These are phyloP conservation scores for Phtheirospermum japonicum DNA, from an alignment of 257 asterid genomes.

Conservation along the genomic window DNA sequence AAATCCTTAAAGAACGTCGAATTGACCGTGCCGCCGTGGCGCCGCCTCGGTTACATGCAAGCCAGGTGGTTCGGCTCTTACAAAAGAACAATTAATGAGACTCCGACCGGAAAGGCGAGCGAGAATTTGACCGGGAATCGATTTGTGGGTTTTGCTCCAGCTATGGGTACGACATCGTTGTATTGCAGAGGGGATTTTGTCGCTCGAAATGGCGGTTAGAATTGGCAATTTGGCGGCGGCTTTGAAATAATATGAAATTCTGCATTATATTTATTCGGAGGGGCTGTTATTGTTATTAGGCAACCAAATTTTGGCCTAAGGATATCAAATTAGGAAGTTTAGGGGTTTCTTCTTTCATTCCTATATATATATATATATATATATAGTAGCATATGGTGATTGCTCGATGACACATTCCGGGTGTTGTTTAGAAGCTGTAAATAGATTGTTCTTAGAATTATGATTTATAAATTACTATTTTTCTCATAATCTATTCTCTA, in stretches of 20 bases:
- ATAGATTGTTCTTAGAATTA: too few species aligned
- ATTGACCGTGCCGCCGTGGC: constrained; percentile 68
- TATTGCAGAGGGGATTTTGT: constrained; percentile 35
- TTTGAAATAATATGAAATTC: constrained; percentile 25
- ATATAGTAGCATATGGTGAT: too few species aligned
- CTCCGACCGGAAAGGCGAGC: constrained; percentile 13
- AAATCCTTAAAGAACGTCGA: constrained; percentile 48
- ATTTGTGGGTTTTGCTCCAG: constrained; percentile 47
- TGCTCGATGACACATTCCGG: too few species aligned
- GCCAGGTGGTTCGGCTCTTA: constrained; percentile 60
- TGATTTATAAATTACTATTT: too few species aligned
- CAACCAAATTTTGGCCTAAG: too few species aligned
- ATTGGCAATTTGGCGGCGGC: constrained; percentile 48
- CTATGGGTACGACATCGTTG: constrained; percentile 19
- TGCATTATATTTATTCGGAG: too few species aligned
- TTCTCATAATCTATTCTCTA: too few species aligned
- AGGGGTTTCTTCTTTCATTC: too few species aligned
- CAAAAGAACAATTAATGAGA: constrained; percentile 48
- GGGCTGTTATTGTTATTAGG: too few species aligned
- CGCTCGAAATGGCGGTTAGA: constrained; percentile 13
- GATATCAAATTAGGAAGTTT: too few species aligned
- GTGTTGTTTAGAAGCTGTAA: too few species aligned
- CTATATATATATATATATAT: too few species aligned
- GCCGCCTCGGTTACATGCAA: constrained; percentile 50
- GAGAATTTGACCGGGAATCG: constrained; percentile 18